Evolutionary conservation across 2,329 filamentous ascomycete genomes (phyloP), one percentile per base, ranked within the genome.

Genomic region (Arthrobotrys pseudoclavata): DNA sequence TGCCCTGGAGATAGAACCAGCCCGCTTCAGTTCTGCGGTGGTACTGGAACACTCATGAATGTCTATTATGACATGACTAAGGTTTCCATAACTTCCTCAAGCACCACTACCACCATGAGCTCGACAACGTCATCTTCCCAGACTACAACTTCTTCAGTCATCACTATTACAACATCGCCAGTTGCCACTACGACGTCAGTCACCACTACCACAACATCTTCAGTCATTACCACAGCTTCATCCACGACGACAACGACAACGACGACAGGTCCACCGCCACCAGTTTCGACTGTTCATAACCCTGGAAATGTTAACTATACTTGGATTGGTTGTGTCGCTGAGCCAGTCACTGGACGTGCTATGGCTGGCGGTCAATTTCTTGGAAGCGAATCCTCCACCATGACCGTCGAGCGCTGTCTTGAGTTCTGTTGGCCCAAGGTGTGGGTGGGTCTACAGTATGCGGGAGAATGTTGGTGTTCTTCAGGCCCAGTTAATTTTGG

Each of bases 1-100:
- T 85, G 84, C 63, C 83, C 84, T 9, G 84, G 84, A 3, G 81
- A 85, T 40, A 78, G 67, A 0, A 80, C 0, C 4, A 68, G n/a
- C 40, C 67, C 74, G 13, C 62, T 77, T 26, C 67, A 77, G 53
- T 77, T 67, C 47, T 77, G 74, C 12, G 74, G 74, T 55, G 74
- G 74, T 47, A 60, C 50, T 9, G 67, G 67, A 29, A 53, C 48
- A 12, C 40, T 71, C 1, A 77, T 77, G 74, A 77, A 77, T 31
- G 74, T 77, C 4, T 77, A 77, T 22, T 63, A 64, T n/a, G 67
- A 70, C 48, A 68, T 42, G 42, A 61, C 61, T 10, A 61, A 40
- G 22, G 20, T 77, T 22, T 61, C 74, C 10, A 60, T 67, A 18
- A 50, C 67, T 24, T 34, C 48, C 6, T 15, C 31, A 1, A 20